Conservation (phyloP, 1,284 basidiomycete genomes). For the Peniophora sp. region DNA sequence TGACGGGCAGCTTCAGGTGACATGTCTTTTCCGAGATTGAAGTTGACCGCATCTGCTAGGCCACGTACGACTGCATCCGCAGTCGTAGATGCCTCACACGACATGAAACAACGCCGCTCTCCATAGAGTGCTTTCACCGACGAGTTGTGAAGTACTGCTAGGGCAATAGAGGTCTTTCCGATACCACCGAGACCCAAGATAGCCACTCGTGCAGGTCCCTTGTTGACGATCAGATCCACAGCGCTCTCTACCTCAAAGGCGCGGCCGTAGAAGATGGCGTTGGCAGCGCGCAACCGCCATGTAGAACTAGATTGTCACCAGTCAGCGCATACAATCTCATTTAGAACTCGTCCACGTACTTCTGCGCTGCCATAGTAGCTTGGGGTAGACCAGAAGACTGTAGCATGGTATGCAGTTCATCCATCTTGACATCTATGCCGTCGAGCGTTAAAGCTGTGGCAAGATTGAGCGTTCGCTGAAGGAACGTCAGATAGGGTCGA, state of each 20-base stretch:
- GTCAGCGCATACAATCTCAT: too few species aligned
- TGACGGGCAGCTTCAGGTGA: not conserved
- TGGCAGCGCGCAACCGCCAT: not conserved
- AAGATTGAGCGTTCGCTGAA: too few species aligned
- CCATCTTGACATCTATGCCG: too few species aligned
- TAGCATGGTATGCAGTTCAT: too few species aligned
- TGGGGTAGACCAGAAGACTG: not conserved
- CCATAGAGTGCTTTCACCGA: conserved; percentile 11
- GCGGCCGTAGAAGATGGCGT: not conserved
- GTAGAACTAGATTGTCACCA: not conserved
- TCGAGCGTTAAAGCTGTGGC: too few species aligned
- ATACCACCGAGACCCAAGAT: conserved; percentile 26
- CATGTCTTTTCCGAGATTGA: conserved; percentile 5
- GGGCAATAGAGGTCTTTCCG: conserved; percentile 26
- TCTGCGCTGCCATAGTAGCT: not conserved
- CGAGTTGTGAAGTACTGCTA: conserved; percentile 17
- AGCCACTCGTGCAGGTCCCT: conserved; percentile 9
- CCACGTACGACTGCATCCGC: not conserved
- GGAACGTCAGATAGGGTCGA: too few species aligned
- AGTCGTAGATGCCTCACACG: conserved; percentile 17
- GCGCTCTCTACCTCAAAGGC: not conserved
- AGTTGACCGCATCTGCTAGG: conserved; percentile 14
- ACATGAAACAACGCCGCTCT: conserved; percentile 17
- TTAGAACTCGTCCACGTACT: not conserved
- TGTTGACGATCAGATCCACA: not conserved